These are phyloP conservation scores for Coemansia sp. DNA, from an alignment of 192 early-diverging fungal species.

Conservation along the genomic window DNA sequence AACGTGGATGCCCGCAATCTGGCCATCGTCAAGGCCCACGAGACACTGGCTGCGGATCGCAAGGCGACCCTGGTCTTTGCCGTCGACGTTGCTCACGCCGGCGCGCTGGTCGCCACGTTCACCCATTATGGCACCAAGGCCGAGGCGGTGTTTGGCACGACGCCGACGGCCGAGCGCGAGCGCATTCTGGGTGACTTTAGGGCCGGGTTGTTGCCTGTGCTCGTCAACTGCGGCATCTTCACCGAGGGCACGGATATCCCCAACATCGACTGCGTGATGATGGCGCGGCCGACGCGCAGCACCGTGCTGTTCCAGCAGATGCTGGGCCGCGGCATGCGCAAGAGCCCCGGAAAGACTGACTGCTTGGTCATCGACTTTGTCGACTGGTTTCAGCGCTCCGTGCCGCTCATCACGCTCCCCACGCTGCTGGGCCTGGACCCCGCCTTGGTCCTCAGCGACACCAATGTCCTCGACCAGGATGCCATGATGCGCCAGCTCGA, in stretches of 20 bases:
- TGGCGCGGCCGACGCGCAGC: slow-evolving; percentile 86
- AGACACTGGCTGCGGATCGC: slow-evolving; percentile 52
- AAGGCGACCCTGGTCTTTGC: slow-evolving; percentile 84
- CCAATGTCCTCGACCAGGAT: slow-evolving; percentile 14
- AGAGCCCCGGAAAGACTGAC: slow-evolving; percentile 64
- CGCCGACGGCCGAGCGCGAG: slow-evolving; percentile 57
- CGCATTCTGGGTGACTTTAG: slow-evolving; percentile 67
- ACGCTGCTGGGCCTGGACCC: slow-evolving; percentile 81
- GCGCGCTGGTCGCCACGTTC: slow-evolving; percentile 62
- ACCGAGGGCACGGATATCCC: slow-evolving; percentile 91
- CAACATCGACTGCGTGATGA: slow-evolving; percentile 82
- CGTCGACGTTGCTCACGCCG: slow-evolving; percentile 78
- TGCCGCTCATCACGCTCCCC: slow-evolving; percentile 69
- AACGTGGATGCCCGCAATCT: slow-evolving; percentile 64
- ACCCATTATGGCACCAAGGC: slow-evolving; percentile 44
- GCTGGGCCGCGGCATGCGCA: slow-evolving; percentile 90
- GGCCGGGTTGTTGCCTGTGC: slow-evolving; percentile 64
- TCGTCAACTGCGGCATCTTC: slow-evolving; percentile 90
- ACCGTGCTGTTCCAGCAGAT: slow-evolving; percentile 93
- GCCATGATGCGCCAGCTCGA: background rate
- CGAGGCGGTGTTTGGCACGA: slow-evolving; percentile 60
- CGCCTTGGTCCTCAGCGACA: slow-evolving; percentile 55
- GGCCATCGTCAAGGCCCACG: slow-evolving; percentile 67
- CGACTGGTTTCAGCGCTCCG: slow-evolving; percentile 62
- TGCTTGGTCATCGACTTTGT: slow-evolving; percentile 89